Percentiles rank a stretch among this genome's conserved stretches.
Conservation (phyloP, 805 yeast genomes). For the Dipodascus geniculatus region DNA sequence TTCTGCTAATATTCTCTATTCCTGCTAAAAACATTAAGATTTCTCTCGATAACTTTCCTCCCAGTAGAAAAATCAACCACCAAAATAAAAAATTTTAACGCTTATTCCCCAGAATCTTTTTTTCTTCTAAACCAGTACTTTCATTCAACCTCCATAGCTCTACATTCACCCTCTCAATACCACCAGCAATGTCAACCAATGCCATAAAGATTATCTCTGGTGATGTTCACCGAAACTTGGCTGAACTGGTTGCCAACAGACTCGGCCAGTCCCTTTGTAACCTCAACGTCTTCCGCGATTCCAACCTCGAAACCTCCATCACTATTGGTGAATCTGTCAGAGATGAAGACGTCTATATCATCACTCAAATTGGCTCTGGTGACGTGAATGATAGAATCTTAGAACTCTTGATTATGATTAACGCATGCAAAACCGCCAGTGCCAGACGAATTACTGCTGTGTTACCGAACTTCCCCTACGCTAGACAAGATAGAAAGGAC, state of each 20-base stretch:
- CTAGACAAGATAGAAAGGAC: conserved; percentile 95
- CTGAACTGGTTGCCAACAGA: conserved; percentile 55
- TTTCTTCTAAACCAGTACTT: background rate
- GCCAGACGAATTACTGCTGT: conserved; percentile 93
- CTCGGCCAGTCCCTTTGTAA: conserved; percentile 59
- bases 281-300: conserved; percentile 70
- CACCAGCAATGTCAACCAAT: conserved; percentile 28
- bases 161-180: background rate
- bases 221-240: conserved; percentile 59
- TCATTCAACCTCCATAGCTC: conserved; percentile 2
- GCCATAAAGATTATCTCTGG: conserved; percentile 49
- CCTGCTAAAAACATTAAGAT: too few species aligned
- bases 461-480: conserved; percentile 93
- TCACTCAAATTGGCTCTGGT: conserved; percentile 70
- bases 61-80: background rate
- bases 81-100: background rate
- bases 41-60: background rate
- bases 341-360: conserved; percentile 56
- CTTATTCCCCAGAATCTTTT: background rate
- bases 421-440: conserved; percentile 90
- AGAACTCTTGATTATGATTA: conserved; percentile 82
- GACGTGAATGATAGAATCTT: conserved; percentile 75
- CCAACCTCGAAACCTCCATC: conserved; percentile 79
- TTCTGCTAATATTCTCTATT: too few species aligned
- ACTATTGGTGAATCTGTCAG: conserved; percentile 83